Evolutionary conservation across 2,329 filamentous ascomycete genomes (phyloP), one percentile per base, ranked within the genome.

Genomic region (Ophiocordyceps australis): DNA sequence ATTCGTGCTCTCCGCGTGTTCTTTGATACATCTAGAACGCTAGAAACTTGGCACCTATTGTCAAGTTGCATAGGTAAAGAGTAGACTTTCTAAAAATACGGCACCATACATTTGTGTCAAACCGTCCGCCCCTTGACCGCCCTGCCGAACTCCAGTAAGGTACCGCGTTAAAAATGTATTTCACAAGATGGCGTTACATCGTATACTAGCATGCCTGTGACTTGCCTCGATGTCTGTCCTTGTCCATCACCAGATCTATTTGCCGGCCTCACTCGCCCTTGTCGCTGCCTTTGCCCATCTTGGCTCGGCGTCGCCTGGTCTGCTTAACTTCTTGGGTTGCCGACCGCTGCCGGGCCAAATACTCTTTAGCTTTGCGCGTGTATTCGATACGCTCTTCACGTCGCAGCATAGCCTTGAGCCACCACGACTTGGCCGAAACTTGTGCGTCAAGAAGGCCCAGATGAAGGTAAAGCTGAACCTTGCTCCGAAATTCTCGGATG

Each of bases 351-450:
- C 47, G 42, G 13, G 49, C 44, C 26, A 60, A 34, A 30, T 54
- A 57, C 2, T 35, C 32, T 25, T 50, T 49, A 8, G 65, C 66
- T 33, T 63, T 64, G 26, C 40, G 44, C 28, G 52, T 36, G 32
- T 68, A 69, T 3, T 46, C 47, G 4, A 48, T 40, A 26, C 57
- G 49, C 35, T 65, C 59, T 11, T 57, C 50, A 3, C 38, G 42
- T 35, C 57, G 60, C 13, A 62, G 62, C 26, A 55, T 61, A 17
- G 66, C 25, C 40, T 56, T 61, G 25, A 73, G 46, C 64, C 65
- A 72, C 47, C 59, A 54, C 17, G 70, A 50, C 41, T 59, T 66
- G 10, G 67, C 66, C 22, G 49, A 50, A 15, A 74, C 49, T 38
- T 69, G 67, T 10, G 66, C 62, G 20, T 54, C 54, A 16, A 70